Evolutionary conservation across 2,329 filamentous ascomycete genomes (phyloP).

Genomic region (Zopfia rhizophila): DNA sequence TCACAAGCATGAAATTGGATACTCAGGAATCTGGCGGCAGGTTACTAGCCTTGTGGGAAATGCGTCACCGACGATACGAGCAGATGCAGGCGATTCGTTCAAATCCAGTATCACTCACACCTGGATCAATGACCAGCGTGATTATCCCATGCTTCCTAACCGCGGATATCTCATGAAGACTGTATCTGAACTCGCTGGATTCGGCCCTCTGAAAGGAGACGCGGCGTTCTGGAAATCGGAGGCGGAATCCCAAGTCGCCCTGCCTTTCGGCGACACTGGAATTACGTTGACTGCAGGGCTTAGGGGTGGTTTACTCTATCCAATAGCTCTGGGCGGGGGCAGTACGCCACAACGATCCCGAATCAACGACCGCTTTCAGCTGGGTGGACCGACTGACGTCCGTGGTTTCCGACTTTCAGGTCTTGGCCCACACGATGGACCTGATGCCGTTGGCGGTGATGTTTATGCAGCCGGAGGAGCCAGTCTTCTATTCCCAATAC

Average conservation of each 20-base stretch:
- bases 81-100: conserved; percentile 88
- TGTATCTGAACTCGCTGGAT: conserved; percentile 84
- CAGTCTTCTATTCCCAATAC: conserved; percentile 85
- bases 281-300: conserved; percentile 85
- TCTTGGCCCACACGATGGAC: conserved; percentile 86
- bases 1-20: conserved; percentile 80
- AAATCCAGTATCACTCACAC: conserved; percentile 88
- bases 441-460: conserved; percentile 89
- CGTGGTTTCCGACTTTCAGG: conserved; percentile 92
- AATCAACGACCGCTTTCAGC: conserved; percentile 93
- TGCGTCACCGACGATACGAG: conserved; percentile 83
- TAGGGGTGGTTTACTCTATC: conserved; percentile 83
- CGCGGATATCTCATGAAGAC: conserved; percentile 83
- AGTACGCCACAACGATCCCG: conserved; percentile 73
- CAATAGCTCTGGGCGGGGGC: conserved; percentile 72
- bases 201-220: conserved; percentile 84
- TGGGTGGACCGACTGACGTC: conserved; percentile 93
- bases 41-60: conserved; percentile 79
- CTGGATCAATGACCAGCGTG: conserved; percentile 81
- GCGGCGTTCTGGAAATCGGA: conserved; percentile 96
- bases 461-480: conserved; percentile 89
- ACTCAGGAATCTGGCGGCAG: conserved; percentile 87
- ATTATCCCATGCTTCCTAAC: conserved; percentile 85
- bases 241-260: conserved; percentile 78
- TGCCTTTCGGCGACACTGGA: conserved; percentile 79